Evolutionary conservation across 2,329 filamentous ascomycete species (phyloP).

Genomic region (Apiospora pterosperma): DNA sequence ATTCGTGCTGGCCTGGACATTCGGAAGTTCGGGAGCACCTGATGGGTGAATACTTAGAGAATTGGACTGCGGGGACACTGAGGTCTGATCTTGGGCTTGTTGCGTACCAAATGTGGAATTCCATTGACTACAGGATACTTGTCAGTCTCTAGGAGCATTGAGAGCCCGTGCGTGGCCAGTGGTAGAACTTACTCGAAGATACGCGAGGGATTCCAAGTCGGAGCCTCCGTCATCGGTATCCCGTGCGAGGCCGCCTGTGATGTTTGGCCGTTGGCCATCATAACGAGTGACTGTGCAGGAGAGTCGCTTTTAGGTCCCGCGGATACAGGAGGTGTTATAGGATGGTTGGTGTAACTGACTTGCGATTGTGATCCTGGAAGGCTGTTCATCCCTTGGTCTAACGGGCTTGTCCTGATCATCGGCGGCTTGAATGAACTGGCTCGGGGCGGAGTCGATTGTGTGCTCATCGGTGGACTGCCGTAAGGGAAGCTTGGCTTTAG

Average conservation of each 20-base stretch:
- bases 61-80: conserved; percentile 42
- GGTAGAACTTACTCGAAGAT: conserved; percentile 82
- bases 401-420: conserved; percentile 42
- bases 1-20: conserved; percentile 50
- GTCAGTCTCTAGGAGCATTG: conserved; percentile 11
- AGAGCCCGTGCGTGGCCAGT: background rate
- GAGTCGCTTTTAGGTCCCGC: conserved; percentile 74
- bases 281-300: conserved; percentile 67
- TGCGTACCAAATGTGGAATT: conserved; percentile 87
- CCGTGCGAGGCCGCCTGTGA: conserved; percentile 51
- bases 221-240: conserved; percentile 60
- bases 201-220: conserved; percentile 77
- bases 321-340: conserved; percentile 79
- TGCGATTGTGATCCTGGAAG: conserved; percentile 50
- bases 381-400: conserved; percentile 53
- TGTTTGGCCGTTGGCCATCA: conserved; percentile 61
- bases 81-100: conserved; percentile 40
- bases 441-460: conserved; percentile 60
- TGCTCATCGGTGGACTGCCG: conserved; percentile 68
- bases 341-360: conserved; percentile 67
- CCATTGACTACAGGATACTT: conserved; percentile 69
- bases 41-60: conserved; percentile 52
- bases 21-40: conserved; percentile 51
- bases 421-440: conserved; percentile 49
- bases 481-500: conserved; percentile 86